A percentile compares a stretch with the other conserved stretches of the same genome.
Evolutionary conservation across 306 rosid genomes (phyloP).

Genomic region (Lithocarpus polystachyus): DNA sequence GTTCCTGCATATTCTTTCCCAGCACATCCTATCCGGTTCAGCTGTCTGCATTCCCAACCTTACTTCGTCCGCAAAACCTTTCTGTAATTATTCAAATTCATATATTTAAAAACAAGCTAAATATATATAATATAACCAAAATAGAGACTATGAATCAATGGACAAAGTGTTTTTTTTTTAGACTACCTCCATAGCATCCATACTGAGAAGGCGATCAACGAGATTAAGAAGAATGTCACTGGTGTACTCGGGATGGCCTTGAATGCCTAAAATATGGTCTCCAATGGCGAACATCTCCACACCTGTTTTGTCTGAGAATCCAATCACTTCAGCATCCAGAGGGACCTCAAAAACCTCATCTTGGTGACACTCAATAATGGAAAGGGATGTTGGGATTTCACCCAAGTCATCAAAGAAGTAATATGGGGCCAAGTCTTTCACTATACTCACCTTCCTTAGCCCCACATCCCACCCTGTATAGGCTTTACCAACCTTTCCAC

Average conservation of each 20-base stretch:
- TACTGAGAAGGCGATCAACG: conserved; percentile 49
- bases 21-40: conserved; percentile 51
- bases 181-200: conserved; percentile 44
- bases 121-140: background rate
- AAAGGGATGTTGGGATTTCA: conserved; percentile 39
- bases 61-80: conserved; percentile 45
- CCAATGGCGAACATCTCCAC: conserved; percentile 66
- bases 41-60: conserved; percentile 35
- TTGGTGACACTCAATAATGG: conserved; percentile 58
- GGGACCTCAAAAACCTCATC: conserved; percentile 74
- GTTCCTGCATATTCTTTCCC: conserved; percentile 53
- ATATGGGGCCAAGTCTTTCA: conserved; percentile 26
- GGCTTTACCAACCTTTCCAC: conserved; percentile 62
- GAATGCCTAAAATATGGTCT: conserved; percentile 61
- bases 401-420: conserved; percentile 20
- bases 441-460: conserved; percentile 41
- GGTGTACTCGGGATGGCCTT: conserved; percentile 71
- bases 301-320: conserved; percentile 56
- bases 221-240: conserved; percentile 54
- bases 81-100: conserved; percentile 27
- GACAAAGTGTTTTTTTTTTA: background rate
- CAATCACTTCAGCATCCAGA: conserved; percentile 54
- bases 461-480: conserved; percentile 71
- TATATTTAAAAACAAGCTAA: background rate
- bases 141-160: background rate